phyloP scores from a whole-genome alignment of 2,329 filamentous ascomycete species.

The Neopestalotiopsis rosae region DNA sequence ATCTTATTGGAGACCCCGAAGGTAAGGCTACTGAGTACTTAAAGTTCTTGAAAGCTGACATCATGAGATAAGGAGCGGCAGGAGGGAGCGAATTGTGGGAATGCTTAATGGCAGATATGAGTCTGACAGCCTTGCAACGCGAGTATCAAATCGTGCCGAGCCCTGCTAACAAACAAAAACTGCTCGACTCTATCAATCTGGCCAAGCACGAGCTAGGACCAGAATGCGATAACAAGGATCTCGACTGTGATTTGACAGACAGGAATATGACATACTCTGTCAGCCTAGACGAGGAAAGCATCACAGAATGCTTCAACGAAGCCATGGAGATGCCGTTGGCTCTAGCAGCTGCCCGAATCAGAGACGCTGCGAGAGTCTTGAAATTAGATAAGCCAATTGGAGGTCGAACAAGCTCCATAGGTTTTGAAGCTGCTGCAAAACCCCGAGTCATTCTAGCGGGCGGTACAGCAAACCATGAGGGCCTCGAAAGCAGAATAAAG shows the following conservation, averaged over 20 bases:
- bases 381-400: background rate
- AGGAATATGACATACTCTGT: background rate
- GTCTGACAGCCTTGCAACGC: background rate
- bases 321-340: constrained; percentile 13
- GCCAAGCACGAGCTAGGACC: constrained; percentile 14
- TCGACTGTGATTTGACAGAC: background rate
- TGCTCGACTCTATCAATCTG: constrained; percentile 17
- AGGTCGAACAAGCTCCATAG: too few relatives aligned
- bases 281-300: background rate
- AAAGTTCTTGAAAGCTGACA: constrained; percentile 1
- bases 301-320: constrained; percentile 14
- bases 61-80: constrained; percentile 14
- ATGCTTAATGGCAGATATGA: constrained; percentile 10
- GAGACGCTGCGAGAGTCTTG: background rate
- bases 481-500: constrained; percentile 8
- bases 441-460: constrained; percentile 19
- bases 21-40: constrained; percentile 4
- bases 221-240: background rate
- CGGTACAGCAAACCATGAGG: constrained; percentile 16
- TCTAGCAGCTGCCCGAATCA: constrained; percentile 15
- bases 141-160: background rate
- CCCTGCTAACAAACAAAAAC: constrained; percentile 7
- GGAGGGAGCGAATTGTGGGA: constrained; percentile 24
- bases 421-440: background rate
- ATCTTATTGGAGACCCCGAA: constrained; percentile 16